Evolutionary conservation across 257 asterid species (phyloP), one percentile per base, ranked within the genome.

Genomic region (Solanum sparsipilum): DNA sequence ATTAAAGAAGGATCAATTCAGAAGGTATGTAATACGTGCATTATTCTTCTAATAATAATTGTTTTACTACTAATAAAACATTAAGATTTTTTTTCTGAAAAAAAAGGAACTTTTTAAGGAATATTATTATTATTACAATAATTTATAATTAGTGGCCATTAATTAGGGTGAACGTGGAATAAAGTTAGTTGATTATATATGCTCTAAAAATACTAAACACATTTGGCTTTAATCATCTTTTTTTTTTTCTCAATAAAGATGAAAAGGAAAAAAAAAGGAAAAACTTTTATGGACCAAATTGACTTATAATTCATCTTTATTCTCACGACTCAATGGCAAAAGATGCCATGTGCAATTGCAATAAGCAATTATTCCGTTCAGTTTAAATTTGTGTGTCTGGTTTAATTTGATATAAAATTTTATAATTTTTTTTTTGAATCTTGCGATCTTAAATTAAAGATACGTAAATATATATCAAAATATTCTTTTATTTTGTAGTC

Each of bases 301-400:
- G 86, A 82, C 86, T 82, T 82, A 82, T 48, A 48, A 82, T 48
- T 48, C 86, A 82, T 82, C 86, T 82, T 48, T 48, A 82, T 82
- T 18, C 44, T 31, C 71, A 48, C 44, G 21, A 56, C 29, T 29
- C 39, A 48, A 48, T 5, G 6, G 29, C 85, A 44, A 48, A 82
- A 82, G 70, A 82, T 82, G 29, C 86, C 44, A 48, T 20, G 20
- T 35, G 71, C 44, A 73, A 73, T 9, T 34, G 46, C 36, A 41
- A 13, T 39, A 39, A 78, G 2, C 10, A 41, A 70, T 13, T 27
- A 6, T 15, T 68, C 1, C 1, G 4, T 68, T 15, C 1, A 0
- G 0, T 27, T 27, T 27, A 6, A 68, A 68, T 29, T 5, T 13
- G 6, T 65, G 16, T 67, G 4, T 67, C 0, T 25, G 0, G 0